phyloP scores from a whole-genome alignment of 441 rosid genomes.

The Erysimum cheiri region DNA sequence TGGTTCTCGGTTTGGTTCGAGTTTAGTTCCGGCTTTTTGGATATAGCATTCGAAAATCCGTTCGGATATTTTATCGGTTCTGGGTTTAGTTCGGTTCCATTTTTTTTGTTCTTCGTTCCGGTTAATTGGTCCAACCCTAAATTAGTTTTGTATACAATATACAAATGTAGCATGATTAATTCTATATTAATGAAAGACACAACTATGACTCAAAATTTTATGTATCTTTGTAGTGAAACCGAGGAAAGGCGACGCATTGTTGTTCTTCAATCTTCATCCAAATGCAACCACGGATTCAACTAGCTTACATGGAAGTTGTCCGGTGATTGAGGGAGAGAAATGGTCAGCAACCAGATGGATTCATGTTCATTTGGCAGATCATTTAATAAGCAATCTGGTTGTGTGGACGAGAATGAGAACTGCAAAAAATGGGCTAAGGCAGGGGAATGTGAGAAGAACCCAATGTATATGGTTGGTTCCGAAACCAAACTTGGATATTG shows the following conservation, averaged over 20 bases:
- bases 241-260: constrained; percentile 77
- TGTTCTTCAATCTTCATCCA: constrained; percentile 89
- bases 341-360: constrained; percentile 99
- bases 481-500: constrained; percentile 52
- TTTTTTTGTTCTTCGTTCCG: too few species aligned
- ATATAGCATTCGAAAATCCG: too few species aligned
- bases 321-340: constrained; percentile 89
- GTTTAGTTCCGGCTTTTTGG: too few species aligned
- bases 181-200: not conserved
- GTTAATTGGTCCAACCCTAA: too few species aligned
- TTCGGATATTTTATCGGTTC: too few species aligned
- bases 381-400: constrained; percentile 33
- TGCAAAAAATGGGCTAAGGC: constrained; percentile 70
- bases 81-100: too few species aligned
- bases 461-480: constrained; percentile 71
- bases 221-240: constrained; percentile 75
- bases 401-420: constrained; percentile 57
- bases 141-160: not conserved
- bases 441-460: constrained; percentile 85
- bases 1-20: too few species aligned
- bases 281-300: constrained; percentile 63
- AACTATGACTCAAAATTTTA: not conserved
- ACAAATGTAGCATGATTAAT: not conserved
- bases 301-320: constrained; percentile 93
- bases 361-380: constrained; percentile 65